phyloP scores from a whole-genome alignment of 805 yeast genomes.

The Teunomyces cretensis region DNA sequence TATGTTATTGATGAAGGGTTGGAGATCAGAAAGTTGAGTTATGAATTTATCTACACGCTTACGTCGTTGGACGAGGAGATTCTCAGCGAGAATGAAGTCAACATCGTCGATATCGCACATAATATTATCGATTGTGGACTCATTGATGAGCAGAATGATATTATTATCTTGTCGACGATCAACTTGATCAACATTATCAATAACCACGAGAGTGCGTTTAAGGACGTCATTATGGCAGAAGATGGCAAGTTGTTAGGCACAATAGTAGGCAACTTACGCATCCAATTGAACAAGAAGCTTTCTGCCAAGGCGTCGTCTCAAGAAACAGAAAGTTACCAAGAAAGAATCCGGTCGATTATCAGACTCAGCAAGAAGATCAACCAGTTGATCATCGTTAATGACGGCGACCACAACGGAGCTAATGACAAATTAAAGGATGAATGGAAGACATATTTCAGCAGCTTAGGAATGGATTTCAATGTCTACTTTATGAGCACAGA shows the following conservation, averaged over 20 bases:
- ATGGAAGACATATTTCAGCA: constrained; percentile 2
- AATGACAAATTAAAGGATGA: not conserved
- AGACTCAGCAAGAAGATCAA: constrained; percentile 26
- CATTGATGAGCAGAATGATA: constrained; percentile 61
- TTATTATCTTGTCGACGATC: constrained; percentile 51
- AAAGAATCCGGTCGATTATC: constrained; percentile 36
- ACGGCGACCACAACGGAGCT: constrained; percentile 1
- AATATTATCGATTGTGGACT: constrained; percentile 50
- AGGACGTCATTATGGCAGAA: constrained; percentile 11
- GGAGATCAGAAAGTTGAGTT: constrained; percentile 68
- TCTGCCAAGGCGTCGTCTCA: constrained; percentile 67
- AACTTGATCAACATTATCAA: constrained; percentile 36
- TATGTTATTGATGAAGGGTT: constrained; percentile 78
- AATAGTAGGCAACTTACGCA: constrained; percentile 35
- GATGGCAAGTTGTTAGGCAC: constrained; percentile 20
- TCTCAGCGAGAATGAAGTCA: constrained; percentile 19
- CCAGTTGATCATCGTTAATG: constrained; percentile 4
- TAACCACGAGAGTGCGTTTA: constrained; percentile 30
- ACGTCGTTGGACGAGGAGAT: constrained; percentile 18
- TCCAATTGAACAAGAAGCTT: constrained; percentile 46
- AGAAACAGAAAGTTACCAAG: constrained; percentile 58
- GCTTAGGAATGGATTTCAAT: constrained; percentile 1
- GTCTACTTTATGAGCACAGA: constrained; percentile 4
- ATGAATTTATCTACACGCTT: constrained; percentile 65
- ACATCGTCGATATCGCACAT: constrained; percentile 35